These are phyloP conservation scores for Chlorella sp. DNA, from an alignment of 139 green algal species.

Conservation along the genomic window DNA sequence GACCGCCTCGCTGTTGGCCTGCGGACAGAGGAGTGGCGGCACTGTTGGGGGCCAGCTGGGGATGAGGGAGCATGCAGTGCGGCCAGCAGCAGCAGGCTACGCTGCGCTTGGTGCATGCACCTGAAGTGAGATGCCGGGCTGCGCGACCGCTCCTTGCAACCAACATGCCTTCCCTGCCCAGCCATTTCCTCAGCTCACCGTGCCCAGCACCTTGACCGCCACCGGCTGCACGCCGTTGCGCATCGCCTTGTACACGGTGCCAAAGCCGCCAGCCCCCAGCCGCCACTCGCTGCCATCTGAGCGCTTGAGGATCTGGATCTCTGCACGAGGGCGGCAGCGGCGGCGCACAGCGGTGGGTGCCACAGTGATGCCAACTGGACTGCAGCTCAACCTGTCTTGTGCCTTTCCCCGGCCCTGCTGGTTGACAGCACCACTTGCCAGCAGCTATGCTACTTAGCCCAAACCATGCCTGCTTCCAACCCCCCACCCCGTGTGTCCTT, in stretches of 20 bases:
- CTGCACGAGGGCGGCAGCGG: neutral
- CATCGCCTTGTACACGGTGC: constrained; percentile 53
- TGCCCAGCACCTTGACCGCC: constrained; percentile 45
- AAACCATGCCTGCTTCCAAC: neutral
- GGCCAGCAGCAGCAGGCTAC: too few relatives aligned
- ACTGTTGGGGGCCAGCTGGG: too few relatives aligned
- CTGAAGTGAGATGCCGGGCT: too few relatives aligned
- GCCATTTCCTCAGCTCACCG: too few relatives aligned
- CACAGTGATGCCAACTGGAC: neutral
- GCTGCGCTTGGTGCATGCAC: too few relatives aligned
- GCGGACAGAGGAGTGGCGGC: neutral
- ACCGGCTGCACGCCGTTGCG: constrained; percentile 47
- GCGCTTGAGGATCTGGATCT: constrained; percentile 34
- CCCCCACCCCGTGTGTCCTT: neutral
- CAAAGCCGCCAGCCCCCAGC: constrained; percentile 52
- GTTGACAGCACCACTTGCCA: too few relatives aligned
- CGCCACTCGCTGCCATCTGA: constrained; percentile 42
- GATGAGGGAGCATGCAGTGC: too few relatives aligned
- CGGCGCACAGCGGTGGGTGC: neutral
- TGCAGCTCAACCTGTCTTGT: too few relatives aligned
- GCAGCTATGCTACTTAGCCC: too few relatives aligned
- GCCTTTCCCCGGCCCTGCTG: too few relatives aligned
- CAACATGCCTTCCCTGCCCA: too few relatives aligned
- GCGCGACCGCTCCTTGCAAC: too few relatives aligned
- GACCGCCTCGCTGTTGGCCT: neutral